Percentiles rank a stretch among this genome's conserved stretches.
Evolutionary conservation across 179 eudicot species (phyloP).

Genomic region (Nepenthes alata): DNA sequence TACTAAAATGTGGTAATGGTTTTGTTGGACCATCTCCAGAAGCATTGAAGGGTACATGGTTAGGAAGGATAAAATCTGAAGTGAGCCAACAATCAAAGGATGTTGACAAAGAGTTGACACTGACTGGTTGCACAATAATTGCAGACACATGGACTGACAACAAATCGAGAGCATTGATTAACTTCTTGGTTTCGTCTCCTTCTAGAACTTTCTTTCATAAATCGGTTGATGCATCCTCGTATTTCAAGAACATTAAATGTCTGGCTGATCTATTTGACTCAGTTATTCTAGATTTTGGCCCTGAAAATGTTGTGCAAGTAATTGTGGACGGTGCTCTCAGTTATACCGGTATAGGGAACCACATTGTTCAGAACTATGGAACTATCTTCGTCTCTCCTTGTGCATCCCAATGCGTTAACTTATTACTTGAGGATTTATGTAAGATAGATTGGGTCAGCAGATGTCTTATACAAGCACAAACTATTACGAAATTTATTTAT

Average conservation of each 20-base stretch:
- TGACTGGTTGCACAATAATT: constrained; percentile 83
- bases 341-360: constrained; percentile 62
- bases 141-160: constrained; percentile 93
- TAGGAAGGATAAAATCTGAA: constrained; percentile 65
- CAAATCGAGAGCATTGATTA: constrained; percentile 74
- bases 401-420: constrained; percentile 76
- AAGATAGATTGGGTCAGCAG: constrained; percentile 78
- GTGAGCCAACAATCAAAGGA: constrained; percentile 51
- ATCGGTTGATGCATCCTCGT: constrained; percentile 77
- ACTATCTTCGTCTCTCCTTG: constrained; percentile 82
- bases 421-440: constrained; percentile 74
- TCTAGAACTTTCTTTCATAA: constrained; percentile 84
- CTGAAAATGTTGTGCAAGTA: constrained; percentile 81
- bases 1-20: constrained; percentile 56
- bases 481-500: constrained; percentile 66
- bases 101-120: constrained; percentile 78
- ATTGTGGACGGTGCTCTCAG: constrained; percentile 66
- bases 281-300: constrained; percentile 74
- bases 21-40: constrained; percentile 80
- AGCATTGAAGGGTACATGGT: constrained; percentile 57
- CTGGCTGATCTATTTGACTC: constrained; percentile 78
- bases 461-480: constrained; percentile 76
- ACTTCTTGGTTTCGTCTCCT: constrained; percentile 84
- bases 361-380: constrained; percentile 61
- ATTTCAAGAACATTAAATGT: constrained; percentile 57